Conservation (phyloP, 352 stramenopile genomes). For the Globisporangium nagaii region DNA sequence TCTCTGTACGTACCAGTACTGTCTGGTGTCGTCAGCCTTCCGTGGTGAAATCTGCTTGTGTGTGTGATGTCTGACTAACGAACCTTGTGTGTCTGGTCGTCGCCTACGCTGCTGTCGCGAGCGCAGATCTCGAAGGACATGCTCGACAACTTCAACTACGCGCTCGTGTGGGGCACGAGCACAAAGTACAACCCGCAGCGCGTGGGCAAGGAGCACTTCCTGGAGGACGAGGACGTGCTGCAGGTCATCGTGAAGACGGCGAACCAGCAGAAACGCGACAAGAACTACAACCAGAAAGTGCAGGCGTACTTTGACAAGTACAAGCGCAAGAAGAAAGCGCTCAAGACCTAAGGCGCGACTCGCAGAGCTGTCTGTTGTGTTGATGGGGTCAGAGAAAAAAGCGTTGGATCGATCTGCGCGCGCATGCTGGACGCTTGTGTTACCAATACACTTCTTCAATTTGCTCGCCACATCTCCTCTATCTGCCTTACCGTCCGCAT, state of each 20-base stretch:
- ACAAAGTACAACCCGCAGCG: slow-evolving; percentile 98
- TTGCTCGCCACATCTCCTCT: too few relatives aligned
- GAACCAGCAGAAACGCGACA: slow-evolving; percentile 97
- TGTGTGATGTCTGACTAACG: not conserved
- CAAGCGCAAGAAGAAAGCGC: slow-evolving; percentile 93
- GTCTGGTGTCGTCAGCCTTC: not conserved
- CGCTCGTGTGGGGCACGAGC: slow-evolving; percentile 96
- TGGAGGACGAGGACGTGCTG: slow-evolving; percentile 98
- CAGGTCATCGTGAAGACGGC: slow-evolving; percentile 98
- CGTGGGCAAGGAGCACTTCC: slow-evolving; percentile 91
- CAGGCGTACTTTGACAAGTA: slow-evolving; percentile 97
- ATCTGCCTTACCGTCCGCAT: too few relatives aligned
- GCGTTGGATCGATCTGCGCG: too few relatives aligned
- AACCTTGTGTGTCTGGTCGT: not conserved
- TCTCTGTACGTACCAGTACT: slow-evolving; percentile 50
- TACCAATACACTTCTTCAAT: too few relatives aligned
- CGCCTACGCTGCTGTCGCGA: not conserved
- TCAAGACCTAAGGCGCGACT: slow-evolving; percentile 78
- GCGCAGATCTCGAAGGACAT: slow-evolving; percentile 89
- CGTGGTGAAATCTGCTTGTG: too few relatives aligned
- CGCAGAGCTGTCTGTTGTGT: too few relatives aligned
- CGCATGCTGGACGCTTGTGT: too few relatives aligned
- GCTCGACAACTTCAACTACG: slow-evolving; percentile 97
- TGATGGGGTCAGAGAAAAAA: too few relatives aligned
- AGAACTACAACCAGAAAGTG: slow-evolving; percentile 95